phyloP scores from a whole-genome alignment of 75 land plant genomes.

The Pinus albicaulis region DNA sequence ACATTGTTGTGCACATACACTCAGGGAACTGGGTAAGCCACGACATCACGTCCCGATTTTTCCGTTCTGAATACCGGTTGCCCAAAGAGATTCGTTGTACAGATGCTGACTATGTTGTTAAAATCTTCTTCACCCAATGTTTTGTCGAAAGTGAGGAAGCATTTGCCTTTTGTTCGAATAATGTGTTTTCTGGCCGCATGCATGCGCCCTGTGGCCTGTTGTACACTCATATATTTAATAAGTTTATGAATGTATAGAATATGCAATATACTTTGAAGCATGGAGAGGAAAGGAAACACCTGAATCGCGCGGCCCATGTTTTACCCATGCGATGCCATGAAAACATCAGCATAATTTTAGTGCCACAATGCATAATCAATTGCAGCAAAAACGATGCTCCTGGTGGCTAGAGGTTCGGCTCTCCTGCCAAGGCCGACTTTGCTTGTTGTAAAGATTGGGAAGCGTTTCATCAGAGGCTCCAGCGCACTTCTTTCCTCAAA shows the following conservation, averaged over 20 bases:
- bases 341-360: slow-evolving; percentile 75
- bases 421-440: slow-evolving; percentile 53
- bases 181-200: slow-evolving; percentile 71
- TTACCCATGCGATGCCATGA: slow-evolving; percentile 88
- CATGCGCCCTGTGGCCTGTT: slow-evolving; percentile 71
- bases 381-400: slow-evolving; percentile 76
- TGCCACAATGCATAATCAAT: slow-evolving; percentile 83
- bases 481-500: slow-evolving; percentile 65
- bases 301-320: slow-evolving; percentile 81
- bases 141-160: slow-evolving; percentile 49
- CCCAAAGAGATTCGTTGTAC: slow-evolving; percentile 40
- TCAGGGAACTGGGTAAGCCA: slow-evolving; percentile 62
- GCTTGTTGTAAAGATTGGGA: slow-evolving; percentile 75
- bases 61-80: slow-evolving; percentile 50
- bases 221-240: too few species aligned
- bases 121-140: slow-evolving; percentile 43
- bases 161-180: slow-evolving; percentile 74
- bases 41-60: slow-evolving; percentile 48
- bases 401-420: slow-evolving; percentile 57
- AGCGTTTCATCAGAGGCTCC: slow-evolving; percentile 53
- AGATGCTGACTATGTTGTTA: slow-evolving; percentile 42
- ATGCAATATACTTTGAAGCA: too few species aligned
- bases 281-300: slow-evolving; percentile 15
- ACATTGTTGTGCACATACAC: slow-evolving; percentile 50
- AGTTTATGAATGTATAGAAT: background rate